These are phyloP conservation scores for Oryza coarctata DNA, from an alignment of 176 grass and related monocot genomes.

Conservation along the genomic window DNA sequence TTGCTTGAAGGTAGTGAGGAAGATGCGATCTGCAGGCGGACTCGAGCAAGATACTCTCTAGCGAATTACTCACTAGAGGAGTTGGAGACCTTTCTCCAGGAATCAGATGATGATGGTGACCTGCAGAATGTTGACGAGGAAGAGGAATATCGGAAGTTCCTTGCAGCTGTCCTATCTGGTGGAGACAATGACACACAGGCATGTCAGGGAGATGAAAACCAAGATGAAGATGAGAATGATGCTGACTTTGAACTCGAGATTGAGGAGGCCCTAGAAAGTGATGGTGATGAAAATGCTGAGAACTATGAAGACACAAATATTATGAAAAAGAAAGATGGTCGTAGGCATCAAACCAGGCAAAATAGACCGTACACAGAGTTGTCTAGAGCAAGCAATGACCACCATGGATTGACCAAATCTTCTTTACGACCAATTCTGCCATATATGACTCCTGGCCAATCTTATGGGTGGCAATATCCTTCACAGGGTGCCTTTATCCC, in stretches of 20 bases:
- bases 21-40: conserved; percentile 77
- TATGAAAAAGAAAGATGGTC: conserved; percentile 35
- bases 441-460: conserved; percentile 28
- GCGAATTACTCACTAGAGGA: conserved; percentile 74
- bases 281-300: conserved; percentile 64
- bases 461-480: conserved; percentile 48
- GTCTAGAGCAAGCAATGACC: conserved; percentile 32
- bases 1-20: conserved; percentile 46
- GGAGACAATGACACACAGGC: conserved; percentile 41
- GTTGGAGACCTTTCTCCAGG: conserved; percentile 88
- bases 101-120: conserved; percentile 85
- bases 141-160: conserved; percentile 94
- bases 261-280: conserved; percentile 92
- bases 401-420: conserved; percentile 37
- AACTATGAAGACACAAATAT: conserved; percentile 35
- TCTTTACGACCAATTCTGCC: conserved; percentile 61
- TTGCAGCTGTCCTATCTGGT: conserved; percentile 78
- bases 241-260: conserved; percentile 91
- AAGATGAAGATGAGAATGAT: conserved; percentile 97
- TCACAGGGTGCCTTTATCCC: conserved; percentile 35
- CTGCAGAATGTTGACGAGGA: conserved; percentile 86
- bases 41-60: conserved; percentile 70
- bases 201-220: conserved; percentile 56
- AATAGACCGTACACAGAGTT: conserved; percentile 51
- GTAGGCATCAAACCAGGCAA: conserved; percentile 67